phyloP scores from a whole-genome alignment of 768 basidiomycete genomes.

The Kwoniella sp. region DNA sequence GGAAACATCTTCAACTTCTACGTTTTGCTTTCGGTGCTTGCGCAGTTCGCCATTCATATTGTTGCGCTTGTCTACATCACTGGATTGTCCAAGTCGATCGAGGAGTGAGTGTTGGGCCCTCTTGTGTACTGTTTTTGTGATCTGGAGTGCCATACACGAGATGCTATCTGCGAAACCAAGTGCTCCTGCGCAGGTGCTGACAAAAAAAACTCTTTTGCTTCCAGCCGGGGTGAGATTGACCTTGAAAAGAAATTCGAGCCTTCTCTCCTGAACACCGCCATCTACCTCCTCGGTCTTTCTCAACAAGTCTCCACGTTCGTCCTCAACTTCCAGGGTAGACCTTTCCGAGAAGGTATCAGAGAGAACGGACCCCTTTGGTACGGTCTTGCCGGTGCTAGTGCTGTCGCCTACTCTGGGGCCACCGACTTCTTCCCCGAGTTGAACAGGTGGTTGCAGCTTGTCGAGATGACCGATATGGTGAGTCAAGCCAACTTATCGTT shows the following conservation, averaged over 20 bases:
- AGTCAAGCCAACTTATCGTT: too few species aligned
- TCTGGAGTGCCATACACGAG: too few species aligned
- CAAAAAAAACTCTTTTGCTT: too few species aligned
- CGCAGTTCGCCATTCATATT: slow-evolving; percentile 95
- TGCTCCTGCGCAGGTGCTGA: too few species aligned
- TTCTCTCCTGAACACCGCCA: slow-evolving; percentile 89
- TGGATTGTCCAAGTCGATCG: slow-evolving; percentile 71
- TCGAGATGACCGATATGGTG: slow-evolving; percentile 78
- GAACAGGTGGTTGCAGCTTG: slow-evolving; percentile 94
- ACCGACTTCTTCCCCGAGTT: slow-evolving; percentile 94
- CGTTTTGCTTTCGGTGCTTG: slow-evolving; percentile 82
- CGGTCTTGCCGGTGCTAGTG: slow-evolving; percentile 83
- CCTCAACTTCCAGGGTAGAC: slow-evolving; percentile 97
- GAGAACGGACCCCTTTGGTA: slow-evolving; percentile 93
- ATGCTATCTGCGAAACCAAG: too few species aligned
- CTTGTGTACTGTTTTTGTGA: too few species aligned
- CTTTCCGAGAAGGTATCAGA: slow-evolving; percentile 95
- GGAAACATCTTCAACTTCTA: slow-evolving; percentile 97
- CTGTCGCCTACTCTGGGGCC: slow-evolving; percentile 89
- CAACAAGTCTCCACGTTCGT: slow-evolving; percentile 99
- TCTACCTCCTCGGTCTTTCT: slow-evolving; percentile 90
- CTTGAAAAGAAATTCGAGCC: slow-evolving; percentile 97
- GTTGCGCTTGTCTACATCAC: slow-evolving; percentile 90
- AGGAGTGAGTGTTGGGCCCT: slow-evolving; percentile 60
- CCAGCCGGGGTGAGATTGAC: slow-evolving; percentile 73